Base-by-base conservation (phyloP, 495 filamentous ascomycete genomes). In the Terfezia claveryi region DNA sequence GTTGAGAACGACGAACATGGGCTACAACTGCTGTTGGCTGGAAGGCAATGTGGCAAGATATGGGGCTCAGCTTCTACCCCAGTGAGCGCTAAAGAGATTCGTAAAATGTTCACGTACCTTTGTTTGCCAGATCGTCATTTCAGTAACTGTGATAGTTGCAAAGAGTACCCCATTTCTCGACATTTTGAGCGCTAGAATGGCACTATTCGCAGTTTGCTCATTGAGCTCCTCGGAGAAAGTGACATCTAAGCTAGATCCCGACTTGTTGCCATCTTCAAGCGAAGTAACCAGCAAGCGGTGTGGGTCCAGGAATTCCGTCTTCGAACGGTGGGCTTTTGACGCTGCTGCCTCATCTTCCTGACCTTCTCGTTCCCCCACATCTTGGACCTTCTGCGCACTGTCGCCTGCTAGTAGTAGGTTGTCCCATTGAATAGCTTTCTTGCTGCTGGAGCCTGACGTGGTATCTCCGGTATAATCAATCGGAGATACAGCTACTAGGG, bases 51-150 rank as follows among this genome's bases (percentile, higher is more conserved):
- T 50, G 37, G 20, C 36, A 36, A 51, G 14, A 53, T 57, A 56
- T 38, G 50, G 17, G 17, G 36, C 44, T 58, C 20, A 37, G 20
- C 23, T 23, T 37, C 41, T 61, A 36, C 58, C 54, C 53, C 54
- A 49, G 36, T 10, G 56, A 20, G 8, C 54, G 62, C 57, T 62
- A n/a, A 23, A 36, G 61, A 61, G 54, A 64, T 51, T 53, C 49
- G n/a, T 32, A 7, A 4, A 32, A 7, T 1, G 27, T 32, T 32
- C 27, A 66, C 74, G 57, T 76, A 88, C 88, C 74, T 85, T 87
- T 54, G 84, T 89, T 69, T 99, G 92, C 92, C 92, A 99, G 55
- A 96, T 74, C 16, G 80, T 85, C 63, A 96, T 74, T 5, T 81
- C 81, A 8, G 81, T 81, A 6, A 75, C 68, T 1, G 91, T 95